Evolutionary conservation across 129 eudicot genomes (phyloP), one percentile per base, ranked within the genome.

Genomic region (Deinandra increscens): DNA sequence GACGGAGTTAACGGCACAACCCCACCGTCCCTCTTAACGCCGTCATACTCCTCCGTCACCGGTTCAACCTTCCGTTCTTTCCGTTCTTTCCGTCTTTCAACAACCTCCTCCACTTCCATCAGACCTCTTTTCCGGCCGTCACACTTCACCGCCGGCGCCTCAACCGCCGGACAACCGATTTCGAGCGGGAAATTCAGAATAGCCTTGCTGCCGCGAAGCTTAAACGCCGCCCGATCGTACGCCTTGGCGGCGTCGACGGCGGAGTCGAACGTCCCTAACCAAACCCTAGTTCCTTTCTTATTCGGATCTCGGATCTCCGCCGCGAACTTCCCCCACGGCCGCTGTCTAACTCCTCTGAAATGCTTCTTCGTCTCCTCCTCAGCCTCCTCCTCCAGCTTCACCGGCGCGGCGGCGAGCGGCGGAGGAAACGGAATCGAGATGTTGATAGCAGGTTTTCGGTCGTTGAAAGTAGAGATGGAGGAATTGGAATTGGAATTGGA

Each of bases 291-390:
- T n/a, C 85, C 85, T 64, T 81, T 81, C 23, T 60, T 63, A 15
- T 77, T 81, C 3, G 80, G 85, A 60, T 81, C 85, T 0, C 85
- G 82, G 3, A 81, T 81, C 75, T 81, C 85, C 15, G 85, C 85
- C 19, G 85, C 85, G 18, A 72, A 81, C 20, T 81, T 81, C 10
- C 85, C 85, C 85, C 85, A 81, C 9, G 85, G 82, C 17, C 85
- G 71, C 33, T 64, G 82, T 13, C 85, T 69, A 1, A 81, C 82
- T 45, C 85, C 85, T 43, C 85, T 73, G 10, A 62, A 81, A 45
- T 81, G 82, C 7, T 56, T 72, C 9, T 46, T 74, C n/a, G n/a
- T n/a, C n/a, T n/a, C n/a, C n/a, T n/a, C n/a, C n/a, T n/a, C n/a
- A n/a, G n/a, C n/a, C n/a, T n/a, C n/a, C 23, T 56, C 58, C 26